phyloP scores from a whole-genome alignment of 2,329 filamentous ascomycete genomes.

The Fusarium sacchari region DNA sequence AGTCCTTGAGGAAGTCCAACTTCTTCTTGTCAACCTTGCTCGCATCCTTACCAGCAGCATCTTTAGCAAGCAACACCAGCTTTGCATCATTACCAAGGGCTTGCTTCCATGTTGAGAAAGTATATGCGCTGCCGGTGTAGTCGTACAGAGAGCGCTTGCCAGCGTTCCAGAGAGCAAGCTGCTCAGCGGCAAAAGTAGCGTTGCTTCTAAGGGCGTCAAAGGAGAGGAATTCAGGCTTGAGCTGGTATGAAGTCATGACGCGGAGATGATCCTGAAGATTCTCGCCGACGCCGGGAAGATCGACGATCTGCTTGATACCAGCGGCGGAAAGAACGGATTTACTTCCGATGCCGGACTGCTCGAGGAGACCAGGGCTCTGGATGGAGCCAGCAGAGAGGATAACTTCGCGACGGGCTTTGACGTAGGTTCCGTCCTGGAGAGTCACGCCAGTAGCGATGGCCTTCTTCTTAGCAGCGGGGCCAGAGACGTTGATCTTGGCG shows the following conservation, averaged over 20 bases:
- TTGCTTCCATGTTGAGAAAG: slow-evolving; percentile 37
- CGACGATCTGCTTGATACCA: slow-evolving; percentile 58
- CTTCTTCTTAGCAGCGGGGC: slow-evolving; percentile 32
- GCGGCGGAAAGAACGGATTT: slow-evolving; percentile 56
- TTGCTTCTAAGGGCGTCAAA: slow-evolving; percentile 35
- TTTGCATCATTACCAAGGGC: slow-evolving; percentile 23
- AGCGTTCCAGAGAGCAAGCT: slow-evolving; percentile 33
- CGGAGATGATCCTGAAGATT: slow-evolving; percentile 51
- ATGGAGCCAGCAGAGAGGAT: slow-evolving; percentile 57
- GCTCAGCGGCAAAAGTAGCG: slow-evolving; percentile 21
- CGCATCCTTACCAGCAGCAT: slow-evolving; percentile 42
- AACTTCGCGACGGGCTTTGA: slow-evolving; percentile 30
- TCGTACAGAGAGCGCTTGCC: slow-evolving; percentile 34
- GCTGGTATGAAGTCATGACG: slow-evolving; percentile 49
- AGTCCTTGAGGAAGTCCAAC: slow-evolving; percentile 50
- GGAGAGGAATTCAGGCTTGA: slow-evolving; percentile 26
- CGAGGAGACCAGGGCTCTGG: slow-evolving; percentile 66
- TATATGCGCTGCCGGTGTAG: slow-evolving; percentile 34
- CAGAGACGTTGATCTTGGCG: slow-evolving; percentile 25
- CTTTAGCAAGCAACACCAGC: slow-evolving; percentile 17
- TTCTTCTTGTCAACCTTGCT: slow-evolving; percentile 52
- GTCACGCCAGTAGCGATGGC: slow-evolving; percentile 31
- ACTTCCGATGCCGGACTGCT: slow-evolving; percentile 66
- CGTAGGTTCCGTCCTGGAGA: slow-evolving; percentile 16
- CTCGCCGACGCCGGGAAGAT: slow-evolving; percentile 66